phyloP scores from a whole-genome alignment of 331 rosid species.

The Erythrophleum ivorense region DNA sequence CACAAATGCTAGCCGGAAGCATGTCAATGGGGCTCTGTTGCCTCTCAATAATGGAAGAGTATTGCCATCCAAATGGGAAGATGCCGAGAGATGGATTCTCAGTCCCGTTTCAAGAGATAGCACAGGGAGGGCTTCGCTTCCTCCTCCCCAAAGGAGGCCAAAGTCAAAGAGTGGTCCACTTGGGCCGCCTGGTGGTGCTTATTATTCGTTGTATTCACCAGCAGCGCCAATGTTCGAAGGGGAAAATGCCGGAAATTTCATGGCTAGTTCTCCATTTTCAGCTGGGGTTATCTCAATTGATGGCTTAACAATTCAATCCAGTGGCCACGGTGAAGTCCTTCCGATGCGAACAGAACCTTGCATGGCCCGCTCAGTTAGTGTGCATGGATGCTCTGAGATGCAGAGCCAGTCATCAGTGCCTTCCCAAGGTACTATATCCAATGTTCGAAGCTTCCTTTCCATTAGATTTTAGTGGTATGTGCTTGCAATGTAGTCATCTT shows the following conservation, averaged over 20 bases:
- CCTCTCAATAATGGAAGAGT: constrained; percentile 7
- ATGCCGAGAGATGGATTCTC: constrained; percentile 9
- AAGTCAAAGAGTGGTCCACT: constrained; percentile 9
- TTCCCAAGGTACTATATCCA: not conserved
- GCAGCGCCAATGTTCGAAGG: not conserved
- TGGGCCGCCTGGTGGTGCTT: not conserved
- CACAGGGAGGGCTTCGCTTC: not conserved
- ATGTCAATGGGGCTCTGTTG: not conserved
- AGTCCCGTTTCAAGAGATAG: constrained; percentile 22
- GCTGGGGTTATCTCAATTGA: not conserved
- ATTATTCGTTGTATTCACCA: not conserved
- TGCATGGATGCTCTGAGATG: constrained; percentile 14
- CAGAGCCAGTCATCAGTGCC: constrained; percentile 2
- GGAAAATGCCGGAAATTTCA: not conserved
- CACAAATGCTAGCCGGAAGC: constrained; percentile 7
- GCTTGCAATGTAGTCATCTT: not conserved
- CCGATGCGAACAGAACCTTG: constrained; percentile 7
- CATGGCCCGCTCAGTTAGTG: constrained; percentile 9
- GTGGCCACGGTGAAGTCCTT: not conserved
- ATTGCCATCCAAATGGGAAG: constrained; percentile 21
- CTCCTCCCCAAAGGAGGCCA: constrained; percentile 8
- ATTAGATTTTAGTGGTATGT: not conserved
- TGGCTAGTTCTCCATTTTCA: not conserved
- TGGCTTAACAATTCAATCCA: not conserved
- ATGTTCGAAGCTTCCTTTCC: not conserved